phyloP scores from a whole-genome alignment of 2,329 filamentous ascomycete species.

The Arthrobotrys conoides region DNA sequence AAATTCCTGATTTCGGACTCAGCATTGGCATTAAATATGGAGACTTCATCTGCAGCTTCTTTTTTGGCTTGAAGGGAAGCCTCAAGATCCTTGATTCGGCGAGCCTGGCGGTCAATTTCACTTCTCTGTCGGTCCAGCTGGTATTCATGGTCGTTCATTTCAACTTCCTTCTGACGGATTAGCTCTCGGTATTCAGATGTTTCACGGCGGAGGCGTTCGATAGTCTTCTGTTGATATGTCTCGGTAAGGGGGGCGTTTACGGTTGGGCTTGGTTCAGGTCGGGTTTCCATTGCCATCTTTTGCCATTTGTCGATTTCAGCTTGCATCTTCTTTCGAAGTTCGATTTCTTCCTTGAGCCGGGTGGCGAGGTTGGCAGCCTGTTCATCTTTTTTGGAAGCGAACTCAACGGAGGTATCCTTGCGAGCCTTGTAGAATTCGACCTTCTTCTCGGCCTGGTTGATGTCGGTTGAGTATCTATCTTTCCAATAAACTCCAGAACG shows the following conservation, averaged over 20 bases:
- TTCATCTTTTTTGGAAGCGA: constrained; percentile 64
- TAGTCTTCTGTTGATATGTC: constrained; percentile 58
- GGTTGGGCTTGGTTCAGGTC: constrained; percentile 29
- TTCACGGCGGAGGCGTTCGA: constrained; percentile 56
- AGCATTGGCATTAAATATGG: constrained; percentile 34
- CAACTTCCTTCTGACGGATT: constrained; percentile 56
- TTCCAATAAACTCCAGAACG: constrained; percentile 64
- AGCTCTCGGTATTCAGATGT: constrained; percentile 51
- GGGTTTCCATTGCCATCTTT: constrained; percentile 51
- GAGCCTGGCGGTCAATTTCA: constrained; percentile 55
- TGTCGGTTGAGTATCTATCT: constrained; percentile 63
- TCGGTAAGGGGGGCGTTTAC: constrained; percentile 55
- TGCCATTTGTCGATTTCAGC: constrained; percentile 59
- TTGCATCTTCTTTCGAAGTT: constrained; percentile 58
- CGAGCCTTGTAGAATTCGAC: constrained; percentile 63
- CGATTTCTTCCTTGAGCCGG: constrained; percentile 62
- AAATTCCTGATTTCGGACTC: constrained; percentile 51
- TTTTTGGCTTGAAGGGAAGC: constrained; percentile 45
- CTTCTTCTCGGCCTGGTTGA: constrained; percentile 62
- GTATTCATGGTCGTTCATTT: constrained; percentile 57
- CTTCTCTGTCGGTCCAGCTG: constrained; percentile 56
- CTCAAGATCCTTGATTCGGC: constrained; percentile 57
- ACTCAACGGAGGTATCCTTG: constrained; percentile 63
- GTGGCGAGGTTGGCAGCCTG: constrained; percentile 62
- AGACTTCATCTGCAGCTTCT: constrained; percentile 42